Evolutionary conservation across 148 eudicot genomes (phyloP).

Genomic region (Chenopodium quinoa): DNA sequence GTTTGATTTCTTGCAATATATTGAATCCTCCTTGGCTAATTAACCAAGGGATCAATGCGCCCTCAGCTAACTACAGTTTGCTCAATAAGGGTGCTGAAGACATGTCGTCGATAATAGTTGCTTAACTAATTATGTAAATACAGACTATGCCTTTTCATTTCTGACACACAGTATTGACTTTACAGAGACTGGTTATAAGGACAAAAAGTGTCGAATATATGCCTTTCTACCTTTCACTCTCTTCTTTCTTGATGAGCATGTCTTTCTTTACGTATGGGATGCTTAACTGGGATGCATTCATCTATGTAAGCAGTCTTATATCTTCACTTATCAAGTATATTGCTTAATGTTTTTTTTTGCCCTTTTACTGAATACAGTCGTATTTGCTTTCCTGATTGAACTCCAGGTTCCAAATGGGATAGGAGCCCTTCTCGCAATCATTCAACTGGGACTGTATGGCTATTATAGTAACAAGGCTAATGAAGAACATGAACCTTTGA

Average conservation of each 20-base stretch:
- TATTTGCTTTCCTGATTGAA: conserved; percentile 20
- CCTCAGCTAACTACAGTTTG: not conserved
- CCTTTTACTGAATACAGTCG: not conserved
- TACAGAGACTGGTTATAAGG: conserved; percentile 67
- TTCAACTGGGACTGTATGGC: conserved; percentile 56
- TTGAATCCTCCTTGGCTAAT: not conserved
- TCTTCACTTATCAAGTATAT: conserved; percentile 3
- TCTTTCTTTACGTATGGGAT: conserved; percentile 71
- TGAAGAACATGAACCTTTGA: conserved; percentile 53
- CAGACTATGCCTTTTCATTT: not conserved
- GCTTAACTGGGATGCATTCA: conserved; percentile 65
- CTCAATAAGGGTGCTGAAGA: not conserved
- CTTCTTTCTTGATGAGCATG: conserved; percentile 81
- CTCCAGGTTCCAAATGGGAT: conserved; percentile 87
- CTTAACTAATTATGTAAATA: not conserved
- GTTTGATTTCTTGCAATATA: not conserved
- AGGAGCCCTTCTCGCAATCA: conserved; percentile 62
- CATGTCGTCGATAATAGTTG: not conserved
- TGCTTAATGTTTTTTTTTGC: not conserved
- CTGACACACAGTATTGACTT: conserved; percentile 14
- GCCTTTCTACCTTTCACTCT: conserved; percentile 89
- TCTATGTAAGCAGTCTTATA: conserved; percentile 52
- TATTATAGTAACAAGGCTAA: conserved; percentile 42
- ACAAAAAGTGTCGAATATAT: conserved; percentile 86
- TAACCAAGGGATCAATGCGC: not conserved